These are phyloP conservation scores for Drosera spatulata DNA, from an alignment of 179 eudicot species.

Conservation along the genomic window DNA sequence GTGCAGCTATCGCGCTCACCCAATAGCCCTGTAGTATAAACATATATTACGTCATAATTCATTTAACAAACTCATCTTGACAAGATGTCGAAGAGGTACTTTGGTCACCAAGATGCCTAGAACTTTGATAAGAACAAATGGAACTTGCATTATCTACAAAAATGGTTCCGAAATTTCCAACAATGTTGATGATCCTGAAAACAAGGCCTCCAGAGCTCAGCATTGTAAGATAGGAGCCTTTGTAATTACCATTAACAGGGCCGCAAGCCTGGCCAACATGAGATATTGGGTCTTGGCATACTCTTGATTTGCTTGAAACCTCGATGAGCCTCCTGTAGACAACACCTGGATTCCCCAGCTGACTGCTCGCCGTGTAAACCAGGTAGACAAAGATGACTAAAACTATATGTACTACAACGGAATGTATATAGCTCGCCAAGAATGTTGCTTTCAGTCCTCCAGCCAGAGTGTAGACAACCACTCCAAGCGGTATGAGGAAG, in stretches of 20 bases:
- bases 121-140: neutral
- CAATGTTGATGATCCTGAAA: constrained; percentile 85
- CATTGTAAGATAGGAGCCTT: constrained; percentile 89
- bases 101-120: neutral
- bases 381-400: constrained; percentile 82
- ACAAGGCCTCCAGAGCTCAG: constrained; percentile 84
- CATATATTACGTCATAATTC: too few relatives aligned
- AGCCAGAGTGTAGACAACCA: constrained; percentile 78
- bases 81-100: too few relatives aligned
- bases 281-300: constrained; percentile 65
- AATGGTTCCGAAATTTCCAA: constrained; percentile 92
- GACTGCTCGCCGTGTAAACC: constrained; percentile 71
- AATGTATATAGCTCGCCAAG: constrained; percentile 92
- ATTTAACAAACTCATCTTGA: too few relatives aligned
- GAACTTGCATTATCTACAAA: constrained; percentile 83
- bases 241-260: constrained; percentile 67
- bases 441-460: constrained; percentile 96
- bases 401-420: constrained; percentile 82
- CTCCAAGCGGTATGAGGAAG: constrained; percentile 83
- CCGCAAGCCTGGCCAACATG: constrained; percentile 84
- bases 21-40: constrained; percentile 60
- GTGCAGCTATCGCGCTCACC: constrained; percentile 99
- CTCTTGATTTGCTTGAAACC: constrained; percentile 67
- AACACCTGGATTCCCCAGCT: constrained; percentile 80
- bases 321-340: constrained; percentile 59